A percentile compares a stretch with the other conserved stretches of the same genome.
Conservation (phyloP, 2,329 filamentous ascomycete genomes). For the Ilyonectria robusta region DNA sequence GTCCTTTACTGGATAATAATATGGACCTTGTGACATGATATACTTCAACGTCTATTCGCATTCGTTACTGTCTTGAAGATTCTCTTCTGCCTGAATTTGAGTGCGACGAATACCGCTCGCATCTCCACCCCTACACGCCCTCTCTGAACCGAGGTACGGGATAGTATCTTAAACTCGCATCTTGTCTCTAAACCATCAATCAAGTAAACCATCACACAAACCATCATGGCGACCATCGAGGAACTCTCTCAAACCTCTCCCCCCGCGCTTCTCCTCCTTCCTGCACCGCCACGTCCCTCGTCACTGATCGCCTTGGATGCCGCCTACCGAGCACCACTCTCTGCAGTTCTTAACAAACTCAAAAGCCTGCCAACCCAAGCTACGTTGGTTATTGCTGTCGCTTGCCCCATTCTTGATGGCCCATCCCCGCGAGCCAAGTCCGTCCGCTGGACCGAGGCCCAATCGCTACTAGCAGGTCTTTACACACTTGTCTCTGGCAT, state of each 20-base stretch:
- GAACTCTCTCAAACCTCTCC: neutral
- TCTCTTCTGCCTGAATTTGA: neutral
- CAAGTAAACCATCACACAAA: too few relatives aligned
- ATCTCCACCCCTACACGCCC: neutral
- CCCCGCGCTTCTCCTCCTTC: constrained; percentile 70
- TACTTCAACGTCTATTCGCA: neutral
- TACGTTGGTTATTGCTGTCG: constrained; percentile 70
- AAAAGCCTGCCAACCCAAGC: constrained; percentile 50
- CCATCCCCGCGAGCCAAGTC: constrained; percentile 57
- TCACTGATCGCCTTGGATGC: constrained; percentile 66
- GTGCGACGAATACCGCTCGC: neutral
- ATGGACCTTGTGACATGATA: neutral
- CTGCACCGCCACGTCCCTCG: constrained; percentile 72
- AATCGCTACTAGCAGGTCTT: constrained; percentile 80
- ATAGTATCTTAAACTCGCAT: neutral
- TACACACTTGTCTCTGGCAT: constrained; percentile 84
- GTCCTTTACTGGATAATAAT: neutral
- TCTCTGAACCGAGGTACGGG: constrained; percentile 7
- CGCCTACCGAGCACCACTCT: constrained; percentile 73
- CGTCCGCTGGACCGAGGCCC: constrained; percentile 76
- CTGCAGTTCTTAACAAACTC: constrained; percentile 66
- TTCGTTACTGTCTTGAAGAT: neutral
- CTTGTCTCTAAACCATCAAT: neutral
- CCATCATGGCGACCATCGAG: constrained; percentile 4
- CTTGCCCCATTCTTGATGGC: constrained; percentile 72